These are phyloP conservation scores for Inonotus hispidus DNA, from an alignment of 1,284 basidiomycete species.

Conservation along the genomic window DNA sequence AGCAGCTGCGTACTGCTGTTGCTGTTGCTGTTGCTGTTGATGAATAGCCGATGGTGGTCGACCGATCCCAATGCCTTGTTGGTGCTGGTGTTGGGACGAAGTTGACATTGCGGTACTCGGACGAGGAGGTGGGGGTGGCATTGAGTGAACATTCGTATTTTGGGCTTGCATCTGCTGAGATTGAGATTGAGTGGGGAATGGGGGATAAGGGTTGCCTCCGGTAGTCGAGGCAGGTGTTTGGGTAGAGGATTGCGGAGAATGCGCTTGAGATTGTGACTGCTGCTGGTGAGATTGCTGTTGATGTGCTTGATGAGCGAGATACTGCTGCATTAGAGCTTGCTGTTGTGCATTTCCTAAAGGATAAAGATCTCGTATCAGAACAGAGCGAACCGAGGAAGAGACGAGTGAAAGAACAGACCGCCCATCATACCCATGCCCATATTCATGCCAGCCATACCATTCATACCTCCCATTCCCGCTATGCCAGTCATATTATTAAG, in stretches of 20 bases:
- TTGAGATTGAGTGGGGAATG: neutral
- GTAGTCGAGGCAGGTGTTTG: neutral
- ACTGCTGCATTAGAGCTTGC: neutral
- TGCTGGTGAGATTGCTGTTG: constrained; percentile 23
- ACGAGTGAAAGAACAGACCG: constrained; percentile 2
- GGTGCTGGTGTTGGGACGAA: constrained; percentile 11
- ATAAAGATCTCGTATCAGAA: constrained; percentile 13
- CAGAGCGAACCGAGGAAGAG: neutral
- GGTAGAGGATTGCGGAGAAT: neutral
- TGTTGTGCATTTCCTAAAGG: neutral
- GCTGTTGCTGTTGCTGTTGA: constrained; percentile 14
- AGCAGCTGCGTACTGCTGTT: constrained; percentile 12
- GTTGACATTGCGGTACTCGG: constrained; percentile 17
- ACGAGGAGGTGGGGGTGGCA: constrained; percentile 15
- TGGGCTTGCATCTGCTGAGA: constrained; percentile 8
- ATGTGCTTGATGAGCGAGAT: constrained; percentile 5
- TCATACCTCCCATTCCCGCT: constrained; percentile 14
- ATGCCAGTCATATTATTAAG: constrained; percentile 1
- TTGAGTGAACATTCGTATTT: constrained; percentile 7
- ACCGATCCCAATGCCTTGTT: constrained; percentile 11
- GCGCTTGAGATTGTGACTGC: constrained; percentile 20
- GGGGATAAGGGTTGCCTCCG: constrained; percentile 6
- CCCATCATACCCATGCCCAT: constrained; percentile 19
- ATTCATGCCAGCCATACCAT: constrained; percentile 17
- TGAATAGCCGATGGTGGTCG: constrained; percentile 11